A percentile compares a stretch with the other conserved stretches of the same genome.
These are phyloP conservation scores for Termitomyces sp. DNA, from an alignment of 768 basidiomycete genomes.

Conservation along the genomic window DNA sequence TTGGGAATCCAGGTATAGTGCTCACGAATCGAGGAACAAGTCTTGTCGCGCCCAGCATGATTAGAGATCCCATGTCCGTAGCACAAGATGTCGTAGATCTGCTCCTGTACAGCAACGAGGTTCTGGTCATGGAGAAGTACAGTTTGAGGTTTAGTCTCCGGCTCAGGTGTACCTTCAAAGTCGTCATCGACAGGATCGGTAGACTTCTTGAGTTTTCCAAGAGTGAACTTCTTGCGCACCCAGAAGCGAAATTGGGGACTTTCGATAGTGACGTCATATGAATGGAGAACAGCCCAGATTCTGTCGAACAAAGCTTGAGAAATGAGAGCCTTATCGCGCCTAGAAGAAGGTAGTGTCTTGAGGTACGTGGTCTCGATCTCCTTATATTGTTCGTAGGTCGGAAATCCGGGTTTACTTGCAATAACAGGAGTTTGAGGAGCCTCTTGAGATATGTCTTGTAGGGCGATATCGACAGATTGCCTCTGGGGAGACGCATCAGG, in stretches of 20 bases:
- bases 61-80: slow-evolving; percentile 63
- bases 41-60: slow-evolving; percentile 82
- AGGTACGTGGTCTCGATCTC: slow-evolving; percentile 58
- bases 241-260: slow-evolving; percentile 79
- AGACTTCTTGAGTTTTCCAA: slow-evolving; percentile 34
- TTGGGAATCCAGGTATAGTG: slow-evolving; percentile 85
- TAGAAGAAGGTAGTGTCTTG: slow-evolving; percentile 48
- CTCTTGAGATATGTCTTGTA: slow-evolving; percentile 8
- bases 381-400: slow-evolving; percentile 59
- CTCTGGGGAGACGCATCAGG: slow-evolving; percentile 12
- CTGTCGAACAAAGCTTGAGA: slow-evolving; percentile 67
- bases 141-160: slow-evolving; percentile 12
- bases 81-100: slow-evolving; percentile 75
- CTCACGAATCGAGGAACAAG: slow-evolving; percentile 58
- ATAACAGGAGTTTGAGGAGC: slow-evolving; percentile 3
- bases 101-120: slow-evolving; percentile 74
- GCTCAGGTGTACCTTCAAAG: neutral
- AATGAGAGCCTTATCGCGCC: slow-evolving; percentile 68
- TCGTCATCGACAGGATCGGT: slow-evolving; percentile 10
- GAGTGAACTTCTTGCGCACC: slow-evolving; percentile 78
- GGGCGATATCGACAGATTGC: slow-evolving; percentile 8
- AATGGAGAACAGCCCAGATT: slow-evolving; percentile 65
- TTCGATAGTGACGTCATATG: slow-evolving; percentile 41
- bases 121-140: slow-evolving; percentile 70
- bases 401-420: slow-evolving; percentile 45